These are phyloP conservation scores for Neoascochyta sp. DNA, from an alignment of 2,329 filamentous ascomycete genomes.

Conservation along the genomic window DNA sequence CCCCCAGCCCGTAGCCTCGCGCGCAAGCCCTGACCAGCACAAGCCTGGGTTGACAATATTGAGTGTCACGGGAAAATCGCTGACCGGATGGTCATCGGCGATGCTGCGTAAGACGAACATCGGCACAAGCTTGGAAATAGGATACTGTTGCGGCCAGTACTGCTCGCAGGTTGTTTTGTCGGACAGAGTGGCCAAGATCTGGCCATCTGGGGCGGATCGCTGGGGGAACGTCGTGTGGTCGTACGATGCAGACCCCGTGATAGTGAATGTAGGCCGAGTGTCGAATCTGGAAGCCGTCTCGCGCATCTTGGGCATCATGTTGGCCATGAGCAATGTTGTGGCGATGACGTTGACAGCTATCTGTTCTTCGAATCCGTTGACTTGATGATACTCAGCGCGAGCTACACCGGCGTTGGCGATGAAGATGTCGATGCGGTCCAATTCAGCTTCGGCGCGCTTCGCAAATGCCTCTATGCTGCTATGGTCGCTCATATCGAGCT, in stretches of 20 bases:
- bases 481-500: conserved; percentile 22
- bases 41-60: conserved; percentile 28
- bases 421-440: conserved; percentile 27
- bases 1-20: conserved; percentile 22
- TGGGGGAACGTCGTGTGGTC: conserved; percentile 11
- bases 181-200: conserved; percentile 17
- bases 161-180: conserved; percentile 7
- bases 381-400: conserved; percentile 11
- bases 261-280: conserved; percentile 12
- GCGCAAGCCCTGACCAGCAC: conserved; percentile 27
- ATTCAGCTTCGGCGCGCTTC: conserved; percentile 13
- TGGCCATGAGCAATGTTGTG: conserved; percentile 49
- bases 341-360: conserved; percentile 53
- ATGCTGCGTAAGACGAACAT: conserved; percentile 19
- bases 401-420: conserved; percentile 36
- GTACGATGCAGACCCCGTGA: conserved; percentile 12
- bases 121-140: conserved; percentile 24
- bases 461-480: conserved; percentile 16
- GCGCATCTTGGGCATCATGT: conserved; percentile 41
- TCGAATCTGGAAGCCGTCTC: conserved; percentile 14
- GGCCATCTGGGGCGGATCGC: conserved; percentile 12
- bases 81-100: conserved; percentile 4
- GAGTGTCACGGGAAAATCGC: conserved; percentile 20
- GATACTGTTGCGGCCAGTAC: conserved; percentile 15
- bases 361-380: conserved; percentile 34